phyloP scores from a whole-genome alignment of 2,329 filamentous ascomycete species.

The Fusarium proliferatum region DNA sequence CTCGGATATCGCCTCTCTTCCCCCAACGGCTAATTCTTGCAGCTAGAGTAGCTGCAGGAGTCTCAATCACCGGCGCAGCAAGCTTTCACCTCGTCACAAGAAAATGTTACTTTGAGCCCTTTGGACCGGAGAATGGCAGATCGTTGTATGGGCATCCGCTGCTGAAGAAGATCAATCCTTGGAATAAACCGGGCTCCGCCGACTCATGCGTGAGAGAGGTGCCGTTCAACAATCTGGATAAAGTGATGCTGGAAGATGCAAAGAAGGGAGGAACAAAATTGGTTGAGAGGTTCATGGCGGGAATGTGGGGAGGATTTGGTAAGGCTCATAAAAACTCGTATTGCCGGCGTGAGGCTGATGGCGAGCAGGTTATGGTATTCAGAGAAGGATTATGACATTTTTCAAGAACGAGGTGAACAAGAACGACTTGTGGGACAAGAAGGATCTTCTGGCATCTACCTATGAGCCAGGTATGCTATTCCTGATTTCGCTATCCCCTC shows the following conservation, averaged over 20 bases:
- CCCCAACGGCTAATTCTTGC: not conserved
- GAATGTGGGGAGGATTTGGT: conserved; percentile 41
- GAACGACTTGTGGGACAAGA: conserved; percentile 31
- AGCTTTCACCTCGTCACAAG: conserved; percentile 32
- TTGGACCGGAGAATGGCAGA: conserved; percentile 12
- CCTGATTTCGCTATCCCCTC: fast-evolving
- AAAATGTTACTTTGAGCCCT: conserved; percentile 37
- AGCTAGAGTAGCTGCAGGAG: not conserved
- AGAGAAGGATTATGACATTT: conserved; percentile 23
- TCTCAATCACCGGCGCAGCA: not conserved
- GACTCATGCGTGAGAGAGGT: conserved; percentile 37
- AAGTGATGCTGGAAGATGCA: conserved; percentile 21
- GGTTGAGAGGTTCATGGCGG: conserved; percentile 27
- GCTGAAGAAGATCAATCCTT: conserved; percentile 31
- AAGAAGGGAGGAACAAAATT: conserved; percentile 26
- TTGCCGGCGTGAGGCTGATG: fast-evolving
- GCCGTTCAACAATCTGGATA: conserved; percentile 6
- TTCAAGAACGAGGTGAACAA: conserved; percentile 15
- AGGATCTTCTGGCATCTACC: conserved; percentile 23
- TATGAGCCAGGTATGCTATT: conserved; percentile 32
- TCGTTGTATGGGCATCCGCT: conserved; percentile 23
- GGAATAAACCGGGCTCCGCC: conserved; percentile 31
- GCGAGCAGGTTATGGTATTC: conserved; percentile 9
- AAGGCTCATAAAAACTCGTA: fast-evolving
- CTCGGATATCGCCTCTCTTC: not conserved